Base-by-base conservation (phyloP, 2,329 filamentous ascomycete species). In the Apiospora koreana region DNA sequence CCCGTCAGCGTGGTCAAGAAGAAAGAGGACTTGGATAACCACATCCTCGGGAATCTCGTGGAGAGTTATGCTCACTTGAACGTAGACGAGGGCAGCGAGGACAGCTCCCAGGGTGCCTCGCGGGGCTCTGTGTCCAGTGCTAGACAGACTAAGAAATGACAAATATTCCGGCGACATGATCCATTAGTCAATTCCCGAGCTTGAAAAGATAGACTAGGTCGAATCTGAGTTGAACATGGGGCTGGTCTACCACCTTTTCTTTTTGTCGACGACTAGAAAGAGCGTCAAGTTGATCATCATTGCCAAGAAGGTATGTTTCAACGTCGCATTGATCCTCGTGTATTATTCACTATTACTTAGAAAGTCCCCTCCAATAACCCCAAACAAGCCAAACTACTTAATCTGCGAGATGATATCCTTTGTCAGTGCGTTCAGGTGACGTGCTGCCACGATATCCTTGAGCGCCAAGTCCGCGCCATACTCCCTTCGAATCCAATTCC, bases 21-120 rank as follows among this genome's bases (percentile, higher is more conserved):
- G 48, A 58, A 58, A 38, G 66, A 50, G 25, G 43, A 50, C 10
- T 12, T 68, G 41, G 68, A 66, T 25, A 23, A 43, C 12, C 42
- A 65, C 16, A 31, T 69, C 6, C 9, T 69, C 58, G 48, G 28
- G 21, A 66, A 69, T 25, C 68, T 69, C 12, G 58, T 69, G 25
- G 62, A 69, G 42, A 66, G 65, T 5, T 69, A 69, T n/a, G 68
- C 68, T 8, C 58, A 69, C 41, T 23, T 69, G 58, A 66, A 65
- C 21, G 9, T 50, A 8, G 58, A 69, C 25, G 58, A 64, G 1
- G 50, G 50, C 14, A 21, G 48, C 25, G 16, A 8, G 3, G 28
- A 14, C 2, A 3, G 2, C 3, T 28, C 48, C 3, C 8, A 25
- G 16, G 28, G 16, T 18, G 28, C 18, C 3, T 58, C 50, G 10